Evolutionary conservation across 768 basidiomycete species (phyloP).

Genomic region (Hypholoma fasciculare): DNA sequence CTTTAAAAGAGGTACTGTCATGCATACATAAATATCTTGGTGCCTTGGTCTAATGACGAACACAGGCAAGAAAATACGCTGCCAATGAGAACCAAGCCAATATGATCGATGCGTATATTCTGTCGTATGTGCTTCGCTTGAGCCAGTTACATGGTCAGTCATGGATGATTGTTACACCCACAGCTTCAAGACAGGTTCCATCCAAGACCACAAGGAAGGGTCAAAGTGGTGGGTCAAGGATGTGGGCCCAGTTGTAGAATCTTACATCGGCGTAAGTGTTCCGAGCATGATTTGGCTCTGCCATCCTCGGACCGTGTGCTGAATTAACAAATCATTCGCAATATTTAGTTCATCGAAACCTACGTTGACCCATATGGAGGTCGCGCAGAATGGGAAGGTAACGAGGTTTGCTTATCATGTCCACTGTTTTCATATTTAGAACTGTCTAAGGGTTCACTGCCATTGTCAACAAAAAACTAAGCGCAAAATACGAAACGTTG

Average conservation of each 20-base stretch:
- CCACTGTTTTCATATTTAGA: conserved; percentile 3
- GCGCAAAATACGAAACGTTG: conserved; percentile 77
- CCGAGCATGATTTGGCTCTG: neutral
- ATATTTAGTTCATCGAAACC: conserved; percentile 67
- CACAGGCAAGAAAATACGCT: conserved; percentile 71
- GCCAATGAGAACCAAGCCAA: conserved; percentile 71
- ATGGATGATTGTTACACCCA: neutral
- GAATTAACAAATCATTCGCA: neutral
- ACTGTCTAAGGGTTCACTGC: conserved; percentile 71
- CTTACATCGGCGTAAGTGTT: conserved; percentile 66
- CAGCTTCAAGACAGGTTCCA: conserved; percentile 78
- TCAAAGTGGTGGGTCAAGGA: conserved; percentile 86
- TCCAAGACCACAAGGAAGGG: conserved; percentile 77
- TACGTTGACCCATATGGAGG: conserved; percentile 89
- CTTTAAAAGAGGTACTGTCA: conserved; percentile 55
- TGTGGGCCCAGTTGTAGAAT: conserved; percentile 84
- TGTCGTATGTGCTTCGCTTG: conserved; percentile 51
- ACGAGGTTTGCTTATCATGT: neutral
- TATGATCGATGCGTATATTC: conserved; percentile 79
- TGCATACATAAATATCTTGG: too few relatives aligned
- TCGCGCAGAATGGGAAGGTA: conserved; percentile 94
- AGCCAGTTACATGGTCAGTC: neutral
- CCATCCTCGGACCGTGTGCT: neutral
- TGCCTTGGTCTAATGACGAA: too few relatives aligned
- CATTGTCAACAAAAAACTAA: conserved; percentile 82